These are phyloP conservation scores for Pseudopyrenochaeta lycopersici DNA, from an alignment of 2,329 filamentous ascomycete species.

Conservation along the genomic window DNA sequence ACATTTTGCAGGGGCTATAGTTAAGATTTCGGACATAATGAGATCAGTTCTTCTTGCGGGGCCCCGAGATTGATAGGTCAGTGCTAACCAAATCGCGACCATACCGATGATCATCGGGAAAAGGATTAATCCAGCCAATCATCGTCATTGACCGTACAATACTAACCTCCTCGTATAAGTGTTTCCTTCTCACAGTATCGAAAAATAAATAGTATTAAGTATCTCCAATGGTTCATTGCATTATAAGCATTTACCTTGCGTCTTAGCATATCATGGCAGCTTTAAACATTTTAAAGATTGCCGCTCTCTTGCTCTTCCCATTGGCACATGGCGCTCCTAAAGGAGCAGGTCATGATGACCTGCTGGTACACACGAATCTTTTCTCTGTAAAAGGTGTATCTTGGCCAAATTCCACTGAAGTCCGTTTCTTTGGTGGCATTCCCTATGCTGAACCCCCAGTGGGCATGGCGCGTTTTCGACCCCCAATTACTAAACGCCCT, in stretches of 20 bases:
- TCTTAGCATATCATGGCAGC: neutral
- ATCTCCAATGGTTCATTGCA: neutral
- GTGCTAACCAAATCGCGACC: slow-evolving; percentile 5
- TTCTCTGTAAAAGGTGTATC: slow-evolving; percentile 26
- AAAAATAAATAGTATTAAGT: slow-evolving; percentile 1
- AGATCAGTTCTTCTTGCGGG: slow-evolving; percentile 16
- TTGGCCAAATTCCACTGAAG: slow-evolving; percentile 28
- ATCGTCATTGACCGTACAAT: slow-evolving; percentile 2
- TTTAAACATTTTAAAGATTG: slow-evolving; percentile 5
- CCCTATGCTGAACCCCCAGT: slow-evolving; percentile 30
- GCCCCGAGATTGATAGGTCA: slow-evolving; percentile 7
- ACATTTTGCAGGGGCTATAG: no score
- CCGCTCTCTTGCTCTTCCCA: slow-evolving; percentile 6
- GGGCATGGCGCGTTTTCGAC: slow-evolving; percentile 20
- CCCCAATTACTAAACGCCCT: slow-evolving; percentile 24
- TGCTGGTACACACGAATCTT: slow-evolving; percentile 23
- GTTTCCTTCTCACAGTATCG: neutral
- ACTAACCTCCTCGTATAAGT: slow-evolving; percentile 8
- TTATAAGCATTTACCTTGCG: neutral
- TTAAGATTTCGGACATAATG: no score
- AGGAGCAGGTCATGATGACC: slow-evolving; percentile 4
- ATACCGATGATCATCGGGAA: slow-evolving; percentile 1
- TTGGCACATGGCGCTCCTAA: slow-evolving; percentile 3
- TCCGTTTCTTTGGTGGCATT: slow-evolving; percentile 29
- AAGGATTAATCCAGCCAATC: slow-evolving; percentile 13